phyloP scores from a whole-genome alignment of 2,329 filamentous ascomycete genomes.

The Exophiala spinifera region DNA sequence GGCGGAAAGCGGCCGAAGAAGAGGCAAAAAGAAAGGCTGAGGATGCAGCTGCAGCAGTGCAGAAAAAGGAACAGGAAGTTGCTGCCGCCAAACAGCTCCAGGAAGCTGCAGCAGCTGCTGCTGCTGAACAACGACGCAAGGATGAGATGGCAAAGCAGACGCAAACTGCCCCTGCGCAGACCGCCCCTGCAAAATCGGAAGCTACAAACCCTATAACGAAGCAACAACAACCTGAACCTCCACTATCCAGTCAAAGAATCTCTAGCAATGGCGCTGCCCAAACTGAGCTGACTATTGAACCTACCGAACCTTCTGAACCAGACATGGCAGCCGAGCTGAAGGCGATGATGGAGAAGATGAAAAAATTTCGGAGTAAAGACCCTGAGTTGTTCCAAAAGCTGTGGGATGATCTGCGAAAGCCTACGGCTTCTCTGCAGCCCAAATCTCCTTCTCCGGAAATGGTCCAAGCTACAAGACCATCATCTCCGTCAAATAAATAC shows the following conservation, averaged over 20 bases:
- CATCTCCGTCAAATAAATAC: not conserved
- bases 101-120: not conserved
- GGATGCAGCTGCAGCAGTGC: conserved; percentile 25
- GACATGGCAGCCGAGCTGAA: conserved; percentile 52
- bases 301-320: conserved; percentile 25
- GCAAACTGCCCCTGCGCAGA: not conserved
- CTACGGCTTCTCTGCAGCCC: conserved; percentile 8
- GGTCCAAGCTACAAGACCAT: conserved; percentile 8
- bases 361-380: conserved; percentile 55
- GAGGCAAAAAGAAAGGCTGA: conserved; percentile 25
- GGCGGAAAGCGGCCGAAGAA: conserved; percentile 37
- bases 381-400: conserved; percentile 54
- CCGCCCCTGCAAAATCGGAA: not conserved
- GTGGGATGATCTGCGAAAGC: conserved; percentile 54
- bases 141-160: no score
- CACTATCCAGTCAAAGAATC: conserved; percentile 5
- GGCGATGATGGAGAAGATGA: conserved; percentile 57
- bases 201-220: not conserved
- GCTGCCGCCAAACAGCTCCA: conserved; percentile 5
- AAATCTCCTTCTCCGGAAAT: conserved; percentile 19
- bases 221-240: conserved; percentile 5
- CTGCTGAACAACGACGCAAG: not conserved
- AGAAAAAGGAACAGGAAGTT: conserved; percentile 17
- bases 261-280: not conserved
- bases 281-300: not conserved